These are phyloP conservation scores for Farysia itapuensis DNA, from an alignment of 1,284 basidiomycete species.

Conservation along the genomic window DNA sequence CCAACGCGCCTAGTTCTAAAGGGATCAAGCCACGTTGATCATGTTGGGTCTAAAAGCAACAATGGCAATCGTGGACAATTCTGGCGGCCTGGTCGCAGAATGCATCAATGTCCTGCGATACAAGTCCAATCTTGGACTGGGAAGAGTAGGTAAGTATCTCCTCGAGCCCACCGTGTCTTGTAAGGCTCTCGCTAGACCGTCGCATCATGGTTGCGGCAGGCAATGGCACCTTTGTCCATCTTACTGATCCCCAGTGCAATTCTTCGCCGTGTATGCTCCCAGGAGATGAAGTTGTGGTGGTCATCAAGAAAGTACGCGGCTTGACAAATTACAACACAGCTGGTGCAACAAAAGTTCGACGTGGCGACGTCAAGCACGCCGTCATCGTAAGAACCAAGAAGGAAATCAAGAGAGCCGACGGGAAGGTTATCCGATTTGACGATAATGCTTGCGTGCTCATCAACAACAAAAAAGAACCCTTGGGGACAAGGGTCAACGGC, in stretches of 20 bases:
- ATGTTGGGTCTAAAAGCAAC: constrained; percentile 60
- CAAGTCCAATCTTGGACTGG: constrained; percentile 80
- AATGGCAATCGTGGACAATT: constrained; percentile 87
- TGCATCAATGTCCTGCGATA: constrained; percentile 96
- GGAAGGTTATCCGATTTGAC: constrained; percentile 84
- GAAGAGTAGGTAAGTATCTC: constrained; percentile 62
- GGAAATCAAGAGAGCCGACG: constrained; percentile 79
- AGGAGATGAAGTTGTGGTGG: constrained; percentile 96
- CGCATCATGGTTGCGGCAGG: too few relatives aligned
- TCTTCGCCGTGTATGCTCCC: not conserved
- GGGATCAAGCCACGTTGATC: too few relatives aligned
- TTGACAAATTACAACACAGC: constrained; percentile 62
- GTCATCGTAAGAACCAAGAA: constrained; percentile 91
- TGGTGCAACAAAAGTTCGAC: constrained; percentile 70
- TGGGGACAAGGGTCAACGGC: constrained; percentile 91
- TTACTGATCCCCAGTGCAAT: too few relatives aligned
- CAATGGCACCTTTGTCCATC: too few relatives aligned
- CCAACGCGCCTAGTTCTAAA: too few relatives aligned
- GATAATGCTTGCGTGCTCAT: constrained; percentile 95
- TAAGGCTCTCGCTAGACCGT: too few relatives aligned
- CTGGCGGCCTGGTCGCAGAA: constrained; percentile 91
- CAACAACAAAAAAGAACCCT: constrained; percentile 95
- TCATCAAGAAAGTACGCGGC: constrained; percentile 88
- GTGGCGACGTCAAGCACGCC: constrained; percentile 89
- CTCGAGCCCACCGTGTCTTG: too few relatives aligned